phyloP scores from a whole-genome alignment of 1,284 basidiomycete species.

The Hypsizygus ulmarius region DNA sequence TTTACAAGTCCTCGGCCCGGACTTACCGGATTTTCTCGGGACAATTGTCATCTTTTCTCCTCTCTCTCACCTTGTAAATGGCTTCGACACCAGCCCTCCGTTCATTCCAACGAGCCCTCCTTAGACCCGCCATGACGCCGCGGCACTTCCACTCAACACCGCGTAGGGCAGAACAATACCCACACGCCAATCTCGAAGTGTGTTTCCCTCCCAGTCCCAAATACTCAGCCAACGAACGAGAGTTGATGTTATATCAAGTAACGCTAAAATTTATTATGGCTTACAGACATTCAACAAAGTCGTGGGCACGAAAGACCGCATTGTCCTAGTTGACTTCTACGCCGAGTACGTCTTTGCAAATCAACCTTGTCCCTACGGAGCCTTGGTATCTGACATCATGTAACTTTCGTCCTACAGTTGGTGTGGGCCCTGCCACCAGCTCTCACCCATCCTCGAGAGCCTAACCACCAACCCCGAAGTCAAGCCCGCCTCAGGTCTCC shows the following conservation, averaged over 20 bases:
- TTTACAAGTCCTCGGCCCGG: too few relatives aligned
- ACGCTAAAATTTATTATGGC: neutral
- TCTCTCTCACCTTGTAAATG: constrained; percentile 4
- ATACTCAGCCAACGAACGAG: neutral
- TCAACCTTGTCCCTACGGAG: too few relatives aligned
- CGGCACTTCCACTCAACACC: constrained; percentile 28
- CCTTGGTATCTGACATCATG: too few relatives aligned
- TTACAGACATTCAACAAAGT: constrained; percentile 51
- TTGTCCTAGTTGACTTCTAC: constrained; percentile 74
- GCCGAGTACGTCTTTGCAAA: constrained; percentile 55
- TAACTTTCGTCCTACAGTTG: constrained; percentile 45
- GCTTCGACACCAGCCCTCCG: constrained; percentile 9
- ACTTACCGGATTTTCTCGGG: too few relatives aligned
- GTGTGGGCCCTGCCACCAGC: constrained; percentile 69
- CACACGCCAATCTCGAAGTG: constrained; percentile 30
- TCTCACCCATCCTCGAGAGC: constrained; percentile 63
- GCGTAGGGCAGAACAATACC: constrained; percentile 27
- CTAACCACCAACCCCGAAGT: constrained; percentile 42
- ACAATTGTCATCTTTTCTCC: neutral
- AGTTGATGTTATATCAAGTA: neutral
- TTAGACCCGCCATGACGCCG: neutral
- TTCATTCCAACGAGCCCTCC: constrained; percentile 7
- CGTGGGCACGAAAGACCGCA: constrained; percentile 42
- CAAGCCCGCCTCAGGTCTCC: constrained; percentile 51
- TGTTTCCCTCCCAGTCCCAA: constrained; percentile 9